Evolutionary conservation across 805 yeast species (phyloP), one percentile per base, ranked within the genome.

Genomic region (Starmerella bacillaris): DNA sequence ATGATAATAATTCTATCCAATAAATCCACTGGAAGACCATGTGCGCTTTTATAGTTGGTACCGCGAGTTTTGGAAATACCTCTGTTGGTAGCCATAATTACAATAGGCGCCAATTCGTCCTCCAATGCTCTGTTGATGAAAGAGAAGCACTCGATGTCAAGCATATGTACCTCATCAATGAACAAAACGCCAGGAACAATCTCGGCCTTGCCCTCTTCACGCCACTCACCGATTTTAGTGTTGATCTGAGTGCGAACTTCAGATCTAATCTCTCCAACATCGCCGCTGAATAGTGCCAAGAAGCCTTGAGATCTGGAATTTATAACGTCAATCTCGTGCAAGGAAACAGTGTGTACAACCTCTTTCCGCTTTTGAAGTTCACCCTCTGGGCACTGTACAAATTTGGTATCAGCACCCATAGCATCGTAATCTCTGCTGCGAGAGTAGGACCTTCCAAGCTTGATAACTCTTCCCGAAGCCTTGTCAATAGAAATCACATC

Each of bases 311-410:
- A 84, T 56, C 94, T 74, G 12, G 96, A 83, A 60, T 89, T 89
- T 54, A 92, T 92, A 36, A 86, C 94, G 59, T 89, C 99, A 48
- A 89, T 79, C 58, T 89, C 99, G 60, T 89, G 96, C 47, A 89
- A 65, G 2, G 95, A 80, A n/a, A 89, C 95, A 2, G 94, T 92
- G 59, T 89, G 99, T 24, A 84, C 94, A 24, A 83, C 92, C 53
- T 83, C 92, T 54, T 80, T 82, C 51, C 95, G 74, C 54, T 80
- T 79, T 62, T 89, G 98, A 52, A 89, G 70, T 63, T 89, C 99
- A 38, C 99, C 99, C 56, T 89, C 95, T 27, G 99, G 99, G 55
- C 94, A 78, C 59, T 89, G 95, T 39, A 89, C 94, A 56, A 89
- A 89, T 58, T 83, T 84, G 33, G 94, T 84, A 45, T 92, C 96